Evolutionary conservation across 208 protist genomes (phyloP).

Genomic region (Trypanosoma scelopori): DNA sequence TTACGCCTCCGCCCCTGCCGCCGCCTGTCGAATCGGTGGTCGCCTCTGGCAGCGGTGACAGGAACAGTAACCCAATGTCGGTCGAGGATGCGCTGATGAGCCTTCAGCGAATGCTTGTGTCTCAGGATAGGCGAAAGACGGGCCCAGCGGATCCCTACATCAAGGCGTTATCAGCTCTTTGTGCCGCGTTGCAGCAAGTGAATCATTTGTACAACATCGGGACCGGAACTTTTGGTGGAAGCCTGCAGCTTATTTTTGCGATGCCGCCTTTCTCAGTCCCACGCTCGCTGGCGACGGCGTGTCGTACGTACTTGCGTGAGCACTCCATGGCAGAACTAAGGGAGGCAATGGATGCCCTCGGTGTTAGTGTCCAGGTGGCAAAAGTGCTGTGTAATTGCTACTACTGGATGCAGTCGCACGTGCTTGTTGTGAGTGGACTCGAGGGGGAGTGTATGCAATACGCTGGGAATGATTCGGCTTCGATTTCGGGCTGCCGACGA

Average conservation of each 20-base stretch:
- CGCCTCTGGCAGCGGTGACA: neutral
- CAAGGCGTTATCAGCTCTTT: conserved; percentile 17
- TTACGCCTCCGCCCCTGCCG: neutral
- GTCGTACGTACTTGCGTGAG: conserved; percentile 20
- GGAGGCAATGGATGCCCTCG: conserved; percentile 22
- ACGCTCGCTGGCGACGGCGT: neutral
- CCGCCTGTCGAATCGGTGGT: neutral
- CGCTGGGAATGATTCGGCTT: neutral
- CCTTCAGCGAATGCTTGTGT: conserved; percentile 13
- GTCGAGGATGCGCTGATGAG: conserved; percentile 26
- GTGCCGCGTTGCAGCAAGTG: conserved; percentile 25
- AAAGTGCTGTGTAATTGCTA: conserved; percentile 29
- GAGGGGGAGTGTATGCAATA: neutral
- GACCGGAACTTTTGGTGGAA: conserved; percentile 32
- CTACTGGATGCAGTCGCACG: conserved; percentile 35
- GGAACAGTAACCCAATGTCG: conserved; percentile 14
- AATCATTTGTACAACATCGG: conserved; percentile 31
- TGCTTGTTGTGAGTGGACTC: conserved; percentile 16
- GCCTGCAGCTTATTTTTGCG: conserved; percentile 30
- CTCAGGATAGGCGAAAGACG: neutral
- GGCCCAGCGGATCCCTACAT: conserved; percentile 1
- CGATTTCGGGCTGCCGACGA: neutral
- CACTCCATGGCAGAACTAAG: conserved; percentile 26
- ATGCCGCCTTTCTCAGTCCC: conserved; percentile 27
- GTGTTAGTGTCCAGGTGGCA: conserved; percentile 3